phyloP scores from a whole-genome alignment of 2,329 filamentous ascomycete species.

The Aspergillus versicolor region DNA sequence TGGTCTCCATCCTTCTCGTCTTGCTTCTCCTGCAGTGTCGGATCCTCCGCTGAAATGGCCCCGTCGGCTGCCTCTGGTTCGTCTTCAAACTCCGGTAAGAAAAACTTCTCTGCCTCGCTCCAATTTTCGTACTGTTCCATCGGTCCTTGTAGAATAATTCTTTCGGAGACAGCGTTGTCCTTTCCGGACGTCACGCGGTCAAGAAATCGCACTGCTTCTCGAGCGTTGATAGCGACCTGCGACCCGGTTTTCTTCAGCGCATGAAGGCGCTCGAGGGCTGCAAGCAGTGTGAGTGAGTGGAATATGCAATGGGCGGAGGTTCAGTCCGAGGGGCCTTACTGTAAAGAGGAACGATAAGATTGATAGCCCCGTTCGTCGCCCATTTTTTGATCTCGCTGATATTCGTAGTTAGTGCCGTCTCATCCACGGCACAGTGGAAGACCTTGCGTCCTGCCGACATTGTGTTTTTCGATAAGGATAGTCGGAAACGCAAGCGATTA shows the following conservation, averaged over 20 bases:
- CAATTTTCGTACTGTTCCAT: slow-evolving; percentile 50
- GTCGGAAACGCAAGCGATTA: slow-evolving; percentile 22
- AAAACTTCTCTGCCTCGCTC: slow-evolving; percentile 47
- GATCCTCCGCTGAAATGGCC: slow-evolving; percentile 15
- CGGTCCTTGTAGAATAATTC: slow-evolving; percentile 49
- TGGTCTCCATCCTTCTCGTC: slow-evolving; percentile 21
- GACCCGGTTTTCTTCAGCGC: slow-evolving; percentile 46
- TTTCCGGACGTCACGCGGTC: slow-evolving; percentile 51
- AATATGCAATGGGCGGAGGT: neutral
- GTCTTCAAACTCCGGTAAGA: slow-evolving; percentile 45
- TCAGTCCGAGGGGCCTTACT: slow-evolving; percentile 37
- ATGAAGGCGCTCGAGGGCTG: slow-evolving; percentile 49
- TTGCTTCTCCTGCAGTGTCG: slow-evolving; percentile 18
- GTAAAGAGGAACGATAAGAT: slow-evolving; percentile 52
- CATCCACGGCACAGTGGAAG: slow-evolving; percentile 54
- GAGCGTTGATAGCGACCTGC: slow-evolving; percentile 50
- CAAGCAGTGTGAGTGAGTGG: slow-evolving; percentile 10
- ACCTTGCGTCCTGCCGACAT: slow-evolving; percentile 47
- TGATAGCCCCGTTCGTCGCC: slow-evolving; percentile 50
- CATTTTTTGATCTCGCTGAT: slow-evolving; percentile 55
- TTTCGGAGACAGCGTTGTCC: slow-evolving; percentile 42
- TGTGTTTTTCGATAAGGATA: slow-evolving; percentile 14
- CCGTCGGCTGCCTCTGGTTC: slow-evolving; percentile 30
- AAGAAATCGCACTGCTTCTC: slow-evolving; percentile 53
- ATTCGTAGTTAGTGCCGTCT: slow-evolving; percentile 52